These are phyloP conservation scores for Scheffersomyces parashehatae DNA, from an alignment of 1,139 yeast genomes.

Conservation along the genomic window DNA sequence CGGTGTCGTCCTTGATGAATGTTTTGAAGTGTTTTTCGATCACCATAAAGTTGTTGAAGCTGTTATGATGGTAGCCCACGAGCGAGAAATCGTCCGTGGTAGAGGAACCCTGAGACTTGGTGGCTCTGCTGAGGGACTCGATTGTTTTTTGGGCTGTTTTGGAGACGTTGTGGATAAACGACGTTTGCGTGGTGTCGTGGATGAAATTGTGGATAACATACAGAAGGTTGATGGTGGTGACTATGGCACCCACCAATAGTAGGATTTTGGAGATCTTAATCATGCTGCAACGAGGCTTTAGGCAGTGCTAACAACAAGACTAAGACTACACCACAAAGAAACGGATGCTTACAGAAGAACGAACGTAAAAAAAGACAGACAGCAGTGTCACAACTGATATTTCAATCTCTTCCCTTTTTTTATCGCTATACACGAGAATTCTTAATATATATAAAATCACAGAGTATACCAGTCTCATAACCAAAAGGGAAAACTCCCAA, in stretches of 20 bases:
- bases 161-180: constrained; percentile 4
- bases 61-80: constrained; percentile 18
- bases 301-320: too few relatives aligned
- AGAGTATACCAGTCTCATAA: too few relatives aligned
- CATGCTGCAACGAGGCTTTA: neutral
- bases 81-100: constrained; percentile 1
- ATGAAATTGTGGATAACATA: neutral
- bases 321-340: too few relatives aligned
- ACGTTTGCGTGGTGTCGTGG: constrained; percentile 5
- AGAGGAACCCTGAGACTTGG: neutral
- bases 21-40: constrained; percentile 13
- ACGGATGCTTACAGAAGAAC: too few relatives aligned
- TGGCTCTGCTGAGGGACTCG: neutral
- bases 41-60: constrained; percentile 14
- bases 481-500: too few relatives aligned
- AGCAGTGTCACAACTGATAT: too few relatives aligned
- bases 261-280: neutral
- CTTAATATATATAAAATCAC: too few relatives aligned
- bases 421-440: too few relatives aligned
- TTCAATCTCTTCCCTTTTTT: too few relatives aligned
- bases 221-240: neutral
- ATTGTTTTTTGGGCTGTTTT: constrained; percentile 2
- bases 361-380: too few relatives aligned
- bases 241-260: neutral
- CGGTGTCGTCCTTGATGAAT: constrained; percentile 7